Conservation (phyloP, 139 green algal species). For the Monoraphidium neglectum region DNA sequence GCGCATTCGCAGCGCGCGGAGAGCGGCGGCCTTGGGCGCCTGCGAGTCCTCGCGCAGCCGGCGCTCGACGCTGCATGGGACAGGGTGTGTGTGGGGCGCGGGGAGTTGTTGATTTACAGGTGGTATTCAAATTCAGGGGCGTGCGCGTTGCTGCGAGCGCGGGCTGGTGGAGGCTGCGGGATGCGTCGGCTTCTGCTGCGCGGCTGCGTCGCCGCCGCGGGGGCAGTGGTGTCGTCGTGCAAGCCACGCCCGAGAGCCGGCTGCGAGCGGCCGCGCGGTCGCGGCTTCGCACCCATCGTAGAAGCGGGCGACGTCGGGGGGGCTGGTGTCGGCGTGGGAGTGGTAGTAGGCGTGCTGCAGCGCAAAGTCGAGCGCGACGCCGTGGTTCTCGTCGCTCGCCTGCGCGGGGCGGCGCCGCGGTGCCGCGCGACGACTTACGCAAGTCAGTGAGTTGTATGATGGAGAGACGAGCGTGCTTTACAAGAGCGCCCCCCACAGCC, state of each 20-base stretch:
- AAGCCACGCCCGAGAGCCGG: too few relatives aligned
- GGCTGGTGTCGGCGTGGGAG: slow-evolving; percentile 11
- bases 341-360: slow-evolving; percentile 30
- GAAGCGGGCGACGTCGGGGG: not conserved
- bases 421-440: not conserved
- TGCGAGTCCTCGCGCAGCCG: slow-evolving; percentile 20
- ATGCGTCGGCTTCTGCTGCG: too few relatives aligned
- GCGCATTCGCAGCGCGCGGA: slow-evolving; percentile 3
- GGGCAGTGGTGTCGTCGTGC: too few relatives aligned
- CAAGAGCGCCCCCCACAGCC: too few relatives aligned
- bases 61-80: slow-evolving; percentile 22
- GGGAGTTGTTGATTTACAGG: too few relatives aligned
- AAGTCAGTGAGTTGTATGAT: not conserved
- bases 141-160: too few relatives aligned
- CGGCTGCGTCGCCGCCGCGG: too few relatives aligned
- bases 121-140: too few relatives aligned
- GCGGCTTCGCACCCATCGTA: slow-evolving; percentile 9
- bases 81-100: too few relatives aligned
- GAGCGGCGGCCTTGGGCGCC: slow-evolving; percentile 17
- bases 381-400: slow-evolving; percentile 16
- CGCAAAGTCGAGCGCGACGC: slow-evolving; percentile 21
- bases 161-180: too few relatives aligned
- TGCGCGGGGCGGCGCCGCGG: not conserved
- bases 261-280: too few relatives aligned
- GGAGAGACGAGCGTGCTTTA: not conserved